phyloP scores from a whole-genome alignment of 75 land plant species.

The Cunninghamia lanceolata region DNA sequence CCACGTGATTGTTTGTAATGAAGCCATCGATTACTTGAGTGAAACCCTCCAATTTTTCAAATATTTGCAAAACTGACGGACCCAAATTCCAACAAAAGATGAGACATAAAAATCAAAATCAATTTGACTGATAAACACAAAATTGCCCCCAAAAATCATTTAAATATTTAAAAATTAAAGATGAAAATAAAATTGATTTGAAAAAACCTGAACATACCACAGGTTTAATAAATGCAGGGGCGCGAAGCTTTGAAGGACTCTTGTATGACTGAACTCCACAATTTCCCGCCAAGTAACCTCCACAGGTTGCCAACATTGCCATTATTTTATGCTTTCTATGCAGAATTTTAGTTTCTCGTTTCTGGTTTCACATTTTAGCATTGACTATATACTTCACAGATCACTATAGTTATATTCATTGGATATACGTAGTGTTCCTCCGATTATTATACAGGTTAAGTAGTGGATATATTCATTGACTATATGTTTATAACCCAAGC shows the following conservation, averaged over 20 bases:
- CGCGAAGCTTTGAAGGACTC: neutral
- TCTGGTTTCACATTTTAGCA: neutral
- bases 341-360: neutral
- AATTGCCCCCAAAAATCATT: neutral
- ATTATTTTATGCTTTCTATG: neutral
- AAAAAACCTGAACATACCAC: neutral
- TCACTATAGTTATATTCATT: too few species aligned
- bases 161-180: neutral
- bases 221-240: neutral
- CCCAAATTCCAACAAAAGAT: too few species aligned
- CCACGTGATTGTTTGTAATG: neutral
- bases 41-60: neutral
- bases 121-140: too few species aligned
- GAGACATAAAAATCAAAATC: neutral
- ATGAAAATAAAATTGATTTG: neutral
- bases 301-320: neutral
- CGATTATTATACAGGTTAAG: too few species aligned
- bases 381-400: neutral
- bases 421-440: neutral
- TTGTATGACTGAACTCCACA: neutral
- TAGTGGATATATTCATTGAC: neutral
- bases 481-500: neutral
- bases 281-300: neutral
- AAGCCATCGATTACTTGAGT: neutral
- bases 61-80: neutral